Conservation (phyloP, 2,329 filamentous ascomycete species). For the Pseudocercospora vitis region DNA sequence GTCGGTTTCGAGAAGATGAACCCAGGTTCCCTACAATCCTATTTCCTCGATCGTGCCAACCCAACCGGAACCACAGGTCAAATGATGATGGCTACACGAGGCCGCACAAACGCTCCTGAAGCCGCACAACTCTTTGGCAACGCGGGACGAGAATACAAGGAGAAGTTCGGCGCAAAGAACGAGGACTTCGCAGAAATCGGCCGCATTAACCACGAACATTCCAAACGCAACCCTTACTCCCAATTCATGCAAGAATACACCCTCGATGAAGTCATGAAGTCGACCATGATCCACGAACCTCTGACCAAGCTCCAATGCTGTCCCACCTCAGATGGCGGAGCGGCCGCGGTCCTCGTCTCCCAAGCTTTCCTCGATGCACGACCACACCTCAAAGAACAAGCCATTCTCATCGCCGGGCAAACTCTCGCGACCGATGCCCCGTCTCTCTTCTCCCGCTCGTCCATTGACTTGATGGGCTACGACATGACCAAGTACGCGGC, state of each 20-base stretch:
- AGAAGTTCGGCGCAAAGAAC: conserved; percentile 76
- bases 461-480: conserved; percentile 87
- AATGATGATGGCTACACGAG: conserved; percentile 53
- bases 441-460: conserved; percentile 71
- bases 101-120: conserved; percentile 29
- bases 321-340: conserved; percentile 89
- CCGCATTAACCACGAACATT: conserved; percentile 89
- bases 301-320: conserved; percentile 98
- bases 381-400: conserved; percentile 76
- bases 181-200: conserved; percentile 94
- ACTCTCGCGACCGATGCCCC: conserved; percentile 79
- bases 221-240: conserved; percentile 87
- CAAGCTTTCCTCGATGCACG: conserved; percentile 82
- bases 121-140: conserved; percentile 84
- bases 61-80: conserved; percentile 69
- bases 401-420: conserved; percentile 87
- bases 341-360: conserved; percentile 84
- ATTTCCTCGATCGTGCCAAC: conserved; percentile 81
- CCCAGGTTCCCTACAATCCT: conserved; percentile 74
- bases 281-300: conserved; percentile 77
- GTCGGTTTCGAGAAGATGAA: conserved; percentile 99
- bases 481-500: conserved; percentile 77
- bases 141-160: conserved; percentile 92
- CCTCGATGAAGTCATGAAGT: conserved; percentile 72
- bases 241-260: conserved; percentile 94